Evolutionary conservation across 2,329 filamentous ascomycete species (phyloP).

Genomic region (Fusarium mangiferae): DNA sequence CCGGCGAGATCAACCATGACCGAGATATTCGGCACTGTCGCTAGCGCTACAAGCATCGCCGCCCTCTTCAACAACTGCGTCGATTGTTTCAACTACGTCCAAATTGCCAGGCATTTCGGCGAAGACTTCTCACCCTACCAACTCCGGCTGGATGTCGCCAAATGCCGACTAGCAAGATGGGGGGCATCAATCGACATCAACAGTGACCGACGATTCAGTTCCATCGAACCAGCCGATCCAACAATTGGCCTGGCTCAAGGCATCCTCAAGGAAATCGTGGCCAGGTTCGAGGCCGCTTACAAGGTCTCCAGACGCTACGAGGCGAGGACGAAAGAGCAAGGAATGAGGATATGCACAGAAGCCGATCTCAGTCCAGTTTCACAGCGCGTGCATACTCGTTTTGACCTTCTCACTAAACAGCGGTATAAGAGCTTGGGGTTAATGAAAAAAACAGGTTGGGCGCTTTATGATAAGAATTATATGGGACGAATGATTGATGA

Average conservation of each 20-base stretch:
- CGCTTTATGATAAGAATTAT: constrained; percentile 11
- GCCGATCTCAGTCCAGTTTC: background rate
- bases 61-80: constrained; percentile 52
- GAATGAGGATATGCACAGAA: background rate
- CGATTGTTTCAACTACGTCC: constrained; percentile 54
- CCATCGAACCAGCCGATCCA: background rate
- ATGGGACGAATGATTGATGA: constrained; percentile 38
- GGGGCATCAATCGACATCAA: constrained; percentile 48
- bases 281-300: background rate
- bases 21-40: constrained; percentile 32
- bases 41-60: constrained; percentile 49
- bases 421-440: background rate
- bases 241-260: rapidly evolving
- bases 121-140: constrained; percentile 48
- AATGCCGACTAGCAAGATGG: constrained; percentile 49
- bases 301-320: background rate
- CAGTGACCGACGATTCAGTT: constrained; percentile 39
- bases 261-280: background rate
- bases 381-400: background rate
- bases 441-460: constrained; percentile 11
- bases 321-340: rapidly evolving
- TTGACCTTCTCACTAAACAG: background rate
- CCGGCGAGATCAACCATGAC: too few species aligned
- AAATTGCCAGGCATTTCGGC: constrained; percentile 50
- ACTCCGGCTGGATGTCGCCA: constrained; percentile 48